Evolutionary conservation across 73 alveolate species (phyloP).

Genomic region (Urostyla sp.): DNA sequence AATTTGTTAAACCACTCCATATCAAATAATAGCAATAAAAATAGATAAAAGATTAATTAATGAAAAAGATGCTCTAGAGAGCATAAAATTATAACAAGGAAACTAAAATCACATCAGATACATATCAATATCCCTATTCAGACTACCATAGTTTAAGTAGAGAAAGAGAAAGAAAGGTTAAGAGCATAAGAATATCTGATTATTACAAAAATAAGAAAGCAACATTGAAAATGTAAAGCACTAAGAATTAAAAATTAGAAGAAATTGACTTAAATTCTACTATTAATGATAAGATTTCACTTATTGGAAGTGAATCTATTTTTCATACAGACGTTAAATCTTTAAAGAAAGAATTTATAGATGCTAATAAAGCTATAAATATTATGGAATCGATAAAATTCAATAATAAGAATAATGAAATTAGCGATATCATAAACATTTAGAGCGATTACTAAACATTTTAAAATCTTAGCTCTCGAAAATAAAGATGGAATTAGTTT

Average conservation of each 20-base stretch:
- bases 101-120: background rate
- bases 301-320: background rate
- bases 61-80: background rate
- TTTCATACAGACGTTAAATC: background rate
- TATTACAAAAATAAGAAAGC: background rate
- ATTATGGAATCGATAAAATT: background rate
- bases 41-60: background rate
- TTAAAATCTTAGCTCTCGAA: background rate
- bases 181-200: background rate
- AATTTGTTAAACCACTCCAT: constrained; percentile 9
- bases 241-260: background rate
- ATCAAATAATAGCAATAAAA: background rate
- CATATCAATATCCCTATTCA: background rate
- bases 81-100: background rate
- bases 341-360: background rate
- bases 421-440: background rate
- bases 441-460: background rate
- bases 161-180: background rate
- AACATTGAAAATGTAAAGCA: background rate
- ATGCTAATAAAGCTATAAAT: background rate
- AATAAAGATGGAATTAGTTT: constrained; percentile 3
- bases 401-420: background rate
- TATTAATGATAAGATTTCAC: background rate
- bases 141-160: background rate
- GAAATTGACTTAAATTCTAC: background rate